These are phyloP conservation scores for Dryadomyces quercivorus DNA, from an alignment of 2,329 filamentous ascomycete genomes.

Conservation along the genomic window DNA sequence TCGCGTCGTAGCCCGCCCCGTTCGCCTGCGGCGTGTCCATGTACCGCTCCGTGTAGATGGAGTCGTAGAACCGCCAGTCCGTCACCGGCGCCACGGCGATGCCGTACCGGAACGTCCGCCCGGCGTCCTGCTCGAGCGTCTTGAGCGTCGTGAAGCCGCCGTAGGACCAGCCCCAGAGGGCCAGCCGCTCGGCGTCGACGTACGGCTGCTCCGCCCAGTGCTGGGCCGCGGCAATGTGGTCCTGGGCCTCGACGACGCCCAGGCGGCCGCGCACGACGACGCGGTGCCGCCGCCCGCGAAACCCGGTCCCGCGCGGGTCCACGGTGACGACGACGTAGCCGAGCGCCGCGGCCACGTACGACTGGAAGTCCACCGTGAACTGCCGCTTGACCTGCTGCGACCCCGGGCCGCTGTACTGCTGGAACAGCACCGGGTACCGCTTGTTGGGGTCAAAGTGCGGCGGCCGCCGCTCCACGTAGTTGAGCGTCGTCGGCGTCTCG, in stretches of 20 bases:
- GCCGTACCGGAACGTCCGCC: conserved; percentile 84
- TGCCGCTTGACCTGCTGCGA: conserved; percentile 75
- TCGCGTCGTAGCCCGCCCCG: conserved; percentile 58
- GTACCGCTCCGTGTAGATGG: conserved; percentile 89
- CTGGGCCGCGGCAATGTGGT: conserved; percentile 85
- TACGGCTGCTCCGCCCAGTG: conserved; percentile 73
- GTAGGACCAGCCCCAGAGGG: conserved; percentile 98
- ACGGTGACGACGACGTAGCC: conserved; percentile 93
- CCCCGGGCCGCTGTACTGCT: conserved; percentile 88
- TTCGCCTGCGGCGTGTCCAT: conserved; percentile 93
- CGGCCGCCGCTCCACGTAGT: conserved; percentile 73
- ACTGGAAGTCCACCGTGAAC: conserved; percentile 80
- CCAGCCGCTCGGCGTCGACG: conserved; percentile 68
- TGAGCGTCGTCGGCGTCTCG: conserved; percentile 32
- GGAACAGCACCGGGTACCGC: conserved; percentile 88
- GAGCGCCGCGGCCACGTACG: conserved; percentile 71
- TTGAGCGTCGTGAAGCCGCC: conserved; percentile 94
- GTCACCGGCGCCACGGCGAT: conserved; percentile 99
- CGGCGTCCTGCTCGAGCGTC: conserved; percentile 82
- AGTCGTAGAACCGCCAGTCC: conserved; percentile 93
- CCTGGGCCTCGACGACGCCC: conserved; percentile 71
- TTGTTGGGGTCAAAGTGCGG: conserved; percentile 76
- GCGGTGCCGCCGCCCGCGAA: conserved; percentile 71
- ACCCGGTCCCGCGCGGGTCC: conserved; percentile 87
- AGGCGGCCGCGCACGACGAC: conserved; percentile 74